Base-by-base conservation (phyloP, 2,329 filamentous ascomycete species). In the Arthrobotrys musiformis region DNA sequence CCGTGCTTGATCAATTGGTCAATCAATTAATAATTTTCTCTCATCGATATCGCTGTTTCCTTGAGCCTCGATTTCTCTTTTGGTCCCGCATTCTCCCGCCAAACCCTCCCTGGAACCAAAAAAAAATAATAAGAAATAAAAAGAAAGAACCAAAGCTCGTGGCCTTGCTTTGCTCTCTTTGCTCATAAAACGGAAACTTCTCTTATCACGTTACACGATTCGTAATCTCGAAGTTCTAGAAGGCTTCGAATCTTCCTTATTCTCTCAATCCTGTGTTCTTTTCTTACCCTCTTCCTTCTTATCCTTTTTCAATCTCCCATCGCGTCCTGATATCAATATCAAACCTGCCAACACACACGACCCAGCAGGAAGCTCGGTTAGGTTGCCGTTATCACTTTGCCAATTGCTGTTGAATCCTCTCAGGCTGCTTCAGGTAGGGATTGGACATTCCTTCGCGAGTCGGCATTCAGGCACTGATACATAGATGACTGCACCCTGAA, bases 151-250 rank as follows among this genome's bases (percentile, higher is more conserved):
- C 48, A n/a, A 60, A 75, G 64, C 70, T 75, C 63, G 70, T 69
- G 70, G 52, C 56, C 54, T 30, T 64, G n/a, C n/a, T n/a, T n/a
- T n/a, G n/a, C n/a, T n/a, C n/a, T n/a, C n/a, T n/a, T n/a, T n/a
- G 24, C 40, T 52, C 28, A 24, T 37, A 50, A 1, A 24, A 42
- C 61, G 30, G 52, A 9, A 52, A 28, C 30, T 26, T 44, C 30
- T 54, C 22, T 19, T 42, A 50, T 63, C 58, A 69, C 62, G 70
- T 69, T 60, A 69, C 70, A 75, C 64, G 33, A 70, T 70, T 66
- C 61, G 61, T 56, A 70, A 66, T 66, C 60, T 66, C 46, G 42
- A 62, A 35, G 50, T 70, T 77, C 73, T 70, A 77, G 73, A 67
- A 70, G 35, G 40, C 42, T n/a, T 11, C 30, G 19, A 37, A 48